A percentile compares a stretch with the other conserved stretches of the same genome.
phyloP scores from a whole-genome alignment of 148 eudicot genomes.

The Cornus suecica region DNA sequence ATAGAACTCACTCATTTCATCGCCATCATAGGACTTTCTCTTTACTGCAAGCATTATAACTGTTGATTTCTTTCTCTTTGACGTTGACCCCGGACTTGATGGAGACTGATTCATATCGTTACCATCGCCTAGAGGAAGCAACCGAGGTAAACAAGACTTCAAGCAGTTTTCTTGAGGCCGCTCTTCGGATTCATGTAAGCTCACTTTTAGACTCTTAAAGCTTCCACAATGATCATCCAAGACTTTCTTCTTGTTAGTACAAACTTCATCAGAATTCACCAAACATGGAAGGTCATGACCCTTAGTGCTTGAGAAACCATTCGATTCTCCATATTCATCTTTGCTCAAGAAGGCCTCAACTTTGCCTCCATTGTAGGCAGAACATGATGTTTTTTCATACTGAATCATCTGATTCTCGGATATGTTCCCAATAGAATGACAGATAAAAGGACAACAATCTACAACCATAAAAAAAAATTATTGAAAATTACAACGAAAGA shows the following conservation, averaged over 20 bases:
- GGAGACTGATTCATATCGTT: neutral
- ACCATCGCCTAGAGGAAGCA: neutral
- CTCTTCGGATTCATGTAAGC: neutral
- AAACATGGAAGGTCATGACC: neutral
- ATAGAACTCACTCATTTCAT: constrained; percentile 13
- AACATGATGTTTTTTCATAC: constrained; percentile 7
- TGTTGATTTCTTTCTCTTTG: constrained; percentile 13
- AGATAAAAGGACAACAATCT: constrained; percentile 8
- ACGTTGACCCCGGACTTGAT: neutral
- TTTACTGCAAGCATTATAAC: constrained; percentile 7
- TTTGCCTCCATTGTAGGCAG: neutral
- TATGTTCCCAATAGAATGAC: constrained; percentile 2
- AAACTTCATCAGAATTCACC: constrained; percentile 3
- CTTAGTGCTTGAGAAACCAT: no score
- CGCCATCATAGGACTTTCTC: constrained; percentile 5
- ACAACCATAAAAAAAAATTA: neutral
- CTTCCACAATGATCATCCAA: neutral
- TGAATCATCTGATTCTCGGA: neutral
- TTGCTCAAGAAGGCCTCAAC: neutral
- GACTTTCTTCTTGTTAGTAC: neutral
- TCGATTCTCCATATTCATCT: neutral
- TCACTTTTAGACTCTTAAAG: neutral
- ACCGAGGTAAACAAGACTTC: neutral
- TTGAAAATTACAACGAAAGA: neutral
- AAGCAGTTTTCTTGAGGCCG: neutral